phyloP scores from a whole-genome alignment of 1,139 yeast species.

The Yamadazyma spencermartinsiae region DNA sequence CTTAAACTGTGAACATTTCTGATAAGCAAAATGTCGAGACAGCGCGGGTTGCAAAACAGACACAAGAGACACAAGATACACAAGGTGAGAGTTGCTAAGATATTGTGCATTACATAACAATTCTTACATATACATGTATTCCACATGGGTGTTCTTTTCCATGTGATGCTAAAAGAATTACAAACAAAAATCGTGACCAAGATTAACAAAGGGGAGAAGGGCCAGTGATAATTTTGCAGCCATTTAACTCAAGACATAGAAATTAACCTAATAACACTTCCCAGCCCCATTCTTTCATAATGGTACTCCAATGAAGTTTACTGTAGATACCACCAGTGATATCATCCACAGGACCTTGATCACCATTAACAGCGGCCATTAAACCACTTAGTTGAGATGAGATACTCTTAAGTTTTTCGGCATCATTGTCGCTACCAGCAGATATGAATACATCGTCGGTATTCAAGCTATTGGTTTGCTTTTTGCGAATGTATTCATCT shows the following conservation, averaged over 20 bases:
- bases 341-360: constrained; percentile 31
- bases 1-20: too few relatives aligned
- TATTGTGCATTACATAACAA: too few relatives aligned
- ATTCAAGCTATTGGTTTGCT: constrained; percentile 14
- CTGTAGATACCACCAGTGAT: constrained; percentile 46
- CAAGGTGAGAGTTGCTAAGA: too few relatives aligned
- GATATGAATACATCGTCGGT: constrained; percentile 17
- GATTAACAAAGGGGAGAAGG: too few relatives aligned
- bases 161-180: too few relatives aligned
- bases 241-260: background rate
- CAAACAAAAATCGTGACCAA: too few relatives aligned
- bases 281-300: constrained; percentile 78
- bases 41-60: too few relatives aligned
- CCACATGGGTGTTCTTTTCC: too few relatives aligned
- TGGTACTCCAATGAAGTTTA: constrained; percentile 65
- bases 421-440: constrained; percentile 21
- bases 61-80: too few relatives aligned
- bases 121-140: too few relatives aligned
- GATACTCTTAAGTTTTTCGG: constrained; percentile 25
- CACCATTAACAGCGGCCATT: constrained; percentile 41
- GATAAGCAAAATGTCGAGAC: background rate
- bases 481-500: constrained; percentile 38
- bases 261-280: constrained; percentile 53
- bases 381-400: constrained; percentile 43
- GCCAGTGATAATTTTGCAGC: too few relatives aligned